These are phyloP conservation scores for Verticillium klebahnii DNA, from an alignment of 2,329 filamentous ascomycete species.

Conservation along the genomic window DNA sequence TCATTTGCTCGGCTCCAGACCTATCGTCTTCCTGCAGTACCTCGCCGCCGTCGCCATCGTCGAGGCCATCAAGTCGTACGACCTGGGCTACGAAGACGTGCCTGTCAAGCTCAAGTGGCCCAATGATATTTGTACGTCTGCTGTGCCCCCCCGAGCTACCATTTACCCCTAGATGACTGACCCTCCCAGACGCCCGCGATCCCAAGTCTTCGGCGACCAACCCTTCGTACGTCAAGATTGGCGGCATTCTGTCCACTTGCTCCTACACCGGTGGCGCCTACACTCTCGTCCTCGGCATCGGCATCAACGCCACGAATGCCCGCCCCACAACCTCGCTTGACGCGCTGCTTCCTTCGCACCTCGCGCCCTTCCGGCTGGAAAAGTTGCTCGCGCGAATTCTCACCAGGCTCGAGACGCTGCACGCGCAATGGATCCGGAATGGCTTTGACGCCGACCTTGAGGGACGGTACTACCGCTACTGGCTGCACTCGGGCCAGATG, in stretches of 20 bases:
- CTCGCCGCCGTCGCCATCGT: conserved; percentile 84
- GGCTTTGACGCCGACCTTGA: conserved; percentile 76
- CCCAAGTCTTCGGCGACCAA: conserved; percentile 44
- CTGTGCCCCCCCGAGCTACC: neutral
- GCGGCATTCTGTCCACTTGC: conserved; percentile 88
- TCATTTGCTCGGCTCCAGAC: conserved; percentile 64
- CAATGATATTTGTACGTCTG: conserved; percentile 75
- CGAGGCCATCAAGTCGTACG: conserved; percentile 77
- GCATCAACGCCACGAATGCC: conserved; percentile 79
- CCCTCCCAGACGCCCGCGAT: conserved; percentile 56
- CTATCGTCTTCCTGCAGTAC: conserved; percentile 93
- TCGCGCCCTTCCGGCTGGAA: conserved; percentile 64
- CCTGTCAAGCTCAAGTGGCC: conserved; percentile 94
- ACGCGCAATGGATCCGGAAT: conserved; percentile 65
- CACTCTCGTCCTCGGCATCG: conserved; percentile 80
- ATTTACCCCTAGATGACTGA: neutral
- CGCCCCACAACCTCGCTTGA: conserved; percentile 85
- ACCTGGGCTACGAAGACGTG: conserved; percentile 65
- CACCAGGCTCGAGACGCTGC: conserved; percentile 71
- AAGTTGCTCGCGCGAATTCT: conserved; percentile 78
- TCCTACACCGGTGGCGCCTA: conserved; percentile 73
- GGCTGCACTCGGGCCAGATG: conserved; percentile 75
- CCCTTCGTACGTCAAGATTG: conserved; percentile 75
- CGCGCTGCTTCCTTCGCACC: conserved; percentile 55
- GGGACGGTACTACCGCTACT: conserved; percentile 71